These are phyloP conservation scores for Triticum monococcum DNA, from an alignment of 176 grass and related monocot species.

Conservation along the genomic window DNA sequence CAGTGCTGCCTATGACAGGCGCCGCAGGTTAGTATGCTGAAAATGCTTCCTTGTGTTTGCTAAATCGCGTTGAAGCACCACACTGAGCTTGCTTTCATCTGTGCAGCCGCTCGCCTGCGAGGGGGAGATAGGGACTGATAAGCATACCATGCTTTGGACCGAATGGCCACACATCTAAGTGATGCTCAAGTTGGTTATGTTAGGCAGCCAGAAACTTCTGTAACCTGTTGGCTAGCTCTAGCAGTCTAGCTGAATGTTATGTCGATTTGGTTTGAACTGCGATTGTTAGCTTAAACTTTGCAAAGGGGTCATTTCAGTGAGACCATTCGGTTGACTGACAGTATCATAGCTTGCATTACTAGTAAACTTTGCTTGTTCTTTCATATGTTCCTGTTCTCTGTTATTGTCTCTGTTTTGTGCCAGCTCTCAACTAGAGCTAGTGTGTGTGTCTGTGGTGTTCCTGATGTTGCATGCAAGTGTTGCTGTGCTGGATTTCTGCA, in stretches of 20 bases:
- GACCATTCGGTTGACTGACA: neutral
- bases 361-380: neutral
- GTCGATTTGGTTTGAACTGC: neutral
- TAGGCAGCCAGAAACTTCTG: constrained; percentile 17
- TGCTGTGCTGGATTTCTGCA: no score
- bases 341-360: neutral
- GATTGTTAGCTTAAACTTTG: neutral
- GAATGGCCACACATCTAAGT: neutral
- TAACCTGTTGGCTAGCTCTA: constrained; percentile 20
- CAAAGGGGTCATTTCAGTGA: neutral
- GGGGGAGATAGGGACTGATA: constrained; percentile 36
- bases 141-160: neutral
- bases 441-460: no score
- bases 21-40: constrained; percentile 28
- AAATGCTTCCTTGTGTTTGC: neutral
- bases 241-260: neutral
- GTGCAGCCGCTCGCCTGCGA: constrained; percentile 47
- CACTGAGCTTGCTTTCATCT: constrained; percentile 19
- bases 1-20: constrained; percentile 56
- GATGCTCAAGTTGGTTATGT: constrained; percentile 4
- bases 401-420: neutral
- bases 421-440: neutral
- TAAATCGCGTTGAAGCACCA: neutral
- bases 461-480: neutral
- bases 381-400: neutral